Evolutionary conservation across 1,284 basidiomycete genomes (phyloP).

Genomic region (Ustilago cynodontis): DNA sequence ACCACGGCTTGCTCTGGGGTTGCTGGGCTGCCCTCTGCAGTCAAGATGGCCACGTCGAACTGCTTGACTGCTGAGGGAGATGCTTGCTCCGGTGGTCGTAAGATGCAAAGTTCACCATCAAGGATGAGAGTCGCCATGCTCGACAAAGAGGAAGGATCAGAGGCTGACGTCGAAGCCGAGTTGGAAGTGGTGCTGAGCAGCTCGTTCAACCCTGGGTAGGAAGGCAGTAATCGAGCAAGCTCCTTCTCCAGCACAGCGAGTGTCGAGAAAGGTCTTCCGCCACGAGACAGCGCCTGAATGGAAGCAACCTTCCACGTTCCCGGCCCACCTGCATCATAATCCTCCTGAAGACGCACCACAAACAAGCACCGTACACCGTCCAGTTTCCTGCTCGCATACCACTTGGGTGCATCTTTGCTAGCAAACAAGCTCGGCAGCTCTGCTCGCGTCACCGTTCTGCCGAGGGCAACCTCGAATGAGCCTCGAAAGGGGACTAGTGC

Average conservation of each 20-base stretch:
- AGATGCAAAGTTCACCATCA: constrained; percentile 59
- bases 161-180: not conserved
- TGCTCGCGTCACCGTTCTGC: constrained; percentile 26
- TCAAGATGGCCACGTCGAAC: constrained; percentile 11
- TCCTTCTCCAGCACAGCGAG: constrained; percentile 38
- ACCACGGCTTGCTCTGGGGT: constrained; percentile 28
- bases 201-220: constrained; percentile 19
- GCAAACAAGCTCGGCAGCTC: constrained; percentile 29
- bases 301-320: constrained; percentile 20
- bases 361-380: constrained; percentile 60
- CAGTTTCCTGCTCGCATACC: constrained; percentile 59
- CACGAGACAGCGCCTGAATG: constrained; percentile 49
- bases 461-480: constrained; percentile 51
- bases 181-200: constrained; percentile 6
- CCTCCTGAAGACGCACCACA: constrained; percentile 29
- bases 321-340: not conserved
- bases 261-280: constrained; percentile 39
- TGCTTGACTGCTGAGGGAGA: constrained; percentile 28
- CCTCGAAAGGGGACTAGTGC: constrained; percentile 10
- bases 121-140: constrained; percentile 41
- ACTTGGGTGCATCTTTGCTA: constrained; percentile 16
- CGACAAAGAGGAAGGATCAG: too few species aligned
- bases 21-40: not conserved
- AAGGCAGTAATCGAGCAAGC: constrained; percentile 24
- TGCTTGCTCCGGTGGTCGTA: constrained; percentile 36